Base-by-base conservation (phyloP, 352 stramenopile species). In the Pythium aphanidermatum region DNA sequence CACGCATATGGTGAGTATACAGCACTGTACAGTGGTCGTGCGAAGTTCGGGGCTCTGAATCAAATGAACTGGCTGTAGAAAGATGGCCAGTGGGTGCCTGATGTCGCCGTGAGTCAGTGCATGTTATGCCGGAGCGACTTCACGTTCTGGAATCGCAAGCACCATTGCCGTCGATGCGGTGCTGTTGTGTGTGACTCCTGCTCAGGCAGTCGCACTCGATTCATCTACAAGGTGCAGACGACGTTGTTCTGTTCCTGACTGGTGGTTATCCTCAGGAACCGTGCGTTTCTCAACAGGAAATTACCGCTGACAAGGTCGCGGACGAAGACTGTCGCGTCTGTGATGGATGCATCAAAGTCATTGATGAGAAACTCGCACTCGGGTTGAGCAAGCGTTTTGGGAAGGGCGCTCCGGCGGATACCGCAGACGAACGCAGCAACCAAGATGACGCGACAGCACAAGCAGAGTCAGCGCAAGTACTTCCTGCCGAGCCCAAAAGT, bases 101-200 rank as follows among this genome's bases (percentile, higher is more conserved):
- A 95, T 46, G 67, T 92, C 21, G 84, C 74, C 0, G 80, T 86
- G 33, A 64, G 60, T 47, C 53, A 70, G 20, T 95, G 84, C 67
- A 92, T 94, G 78, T 59, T 88, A 24, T 95, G 84, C 60, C 74
- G 80, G 40, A 45, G 48, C 26, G 83, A 92, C 49, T 95, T 95
- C 46, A 71, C 69, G 26, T 92, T 89, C 46, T 89, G 80, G 78
- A 88, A 76, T 46, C 79, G 84, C 24, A 85, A 86, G 52, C 84
- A 95, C 63, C 84, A 95, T 56, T 95, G 84, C 51, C 81, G 84
- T 5, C 78, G 78, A n/a, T 95, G 84, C 28, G 84, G 84, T 10
- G 75, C 76, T 7, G 68, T 92, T 17, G 72, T 93, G 7, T 95
- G 84, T 43, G 71, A 91, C 31, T 31, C 62, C 10, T 95, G 84